A percentile compares a stretch with the other conserved stretches of the same genome.
These are phyloP conservation scores for Petunia hybrid DNA, from an alignment of 305 asterid genomes.

Conservation along the genomic window DNA sequence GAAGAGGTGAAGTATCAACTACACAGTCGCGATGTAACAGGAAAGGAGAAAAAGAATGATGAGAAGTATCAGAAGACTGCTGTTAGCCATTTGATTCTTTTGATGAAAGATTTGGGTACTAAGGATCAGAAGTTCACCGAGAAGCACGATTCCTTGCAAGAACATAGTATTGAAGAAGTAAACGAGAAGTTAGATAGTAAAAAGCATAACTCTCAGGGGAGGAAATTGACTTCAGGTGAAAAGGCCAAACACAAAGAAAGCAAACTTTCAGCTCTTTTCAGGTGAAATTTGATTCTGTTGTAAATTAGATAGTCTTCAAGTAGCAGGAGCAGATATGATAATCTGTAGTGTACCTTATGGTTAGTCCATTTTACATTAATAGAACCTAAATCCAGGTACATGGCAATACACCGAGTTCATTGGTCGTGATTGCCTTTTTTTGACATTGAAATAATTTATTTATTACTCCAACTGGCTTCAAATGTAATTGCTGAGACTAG, in stretches of 20 bases:
- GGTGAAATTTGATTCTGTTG: constrained; percentile 33
- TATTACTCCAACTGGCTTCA: neutral
- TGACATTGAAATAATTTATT: neutral
- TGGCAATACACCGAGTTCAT: constrained; percentile 2
- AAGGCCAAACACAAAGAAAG: constrained; percentile 31
- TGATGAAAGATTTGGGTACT: neutral
- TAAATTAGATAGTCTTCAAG: constrained; percentile 10
- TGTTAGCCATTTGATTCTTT: constrained; percentile 31
- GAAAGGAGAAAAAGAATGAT: constrained; percentile 13
- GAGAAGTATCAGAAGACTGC: constrained; percentile 23
- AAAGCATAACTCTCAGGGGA: neutral
- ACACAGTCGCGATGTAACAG: constrained; percentile 15
- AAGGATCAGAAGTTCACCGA: constrained; percentile 2
- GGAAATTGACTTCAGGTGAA: constrained; percentile 17
- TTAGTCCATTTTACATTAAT: neutral
- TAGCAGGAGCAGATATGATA: neutral
- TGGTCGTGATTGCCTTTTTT: neutral
- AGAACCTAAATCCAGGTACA: constrained; percentile 15
- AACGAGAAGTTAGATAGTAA: constrained; percentile 19
- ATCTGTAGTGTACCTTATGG: neutral
- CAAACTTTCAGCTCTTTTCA: constrained; percentile 48
- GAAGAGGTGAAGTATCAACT: constrained; percentile 30
- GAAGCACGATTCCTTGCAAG: constrained; percentile 24
- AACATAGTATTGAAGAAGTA: constrained; percentile 16
- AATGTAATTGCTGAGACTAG: neutral